These are phyloP conservation scores for Aspergillus chevalieri DNA, from an alignment of 2,329 filamentous ascomycete species.

Conservation along the genomic window DNA sequence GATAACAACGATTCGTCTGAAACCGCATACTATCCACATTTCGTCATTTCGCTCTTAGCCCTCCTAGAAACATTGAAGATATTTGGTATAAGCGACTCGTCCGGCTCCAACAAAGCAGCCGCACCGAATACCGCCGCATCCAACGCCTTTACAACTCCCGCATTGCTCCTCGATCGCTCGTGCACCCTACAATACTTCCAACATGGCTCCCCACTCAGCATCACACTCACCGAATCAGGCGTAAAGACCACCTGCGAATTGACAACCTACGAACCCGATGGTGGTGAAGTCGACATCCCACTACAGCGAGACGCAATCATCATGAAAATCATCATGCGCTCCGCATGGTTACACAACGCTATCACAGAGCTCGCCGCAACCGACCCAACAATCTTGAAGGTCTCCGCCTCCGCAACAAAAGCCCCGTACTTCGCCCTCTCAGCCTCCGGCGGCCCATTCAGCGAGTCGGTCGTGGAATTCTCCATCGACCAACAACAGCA, in stretches of 20 bases:
- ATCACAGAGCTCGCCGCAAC: slow-evolving; percentile 54
- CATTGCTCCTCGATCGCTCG: slow-evolving; percentile 75
- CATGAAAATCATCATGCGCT: slow-evolving; percentile 93
- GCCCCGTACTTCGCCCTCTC: slow-evolving; percentile 71
- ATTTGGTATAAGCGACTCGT: slow-evolving; percentile 68
- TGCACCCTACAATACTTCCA: slow-evolving; percentile 75
- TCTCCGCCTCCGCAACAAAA: slow-evolving; percentile 55
- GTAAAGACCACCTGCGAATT: slow-evolving; percentile 86
- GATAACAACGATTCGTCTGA: slow-evolving; percentile 36
- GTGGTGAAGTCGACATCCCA: slow-evolving; percentile 58
- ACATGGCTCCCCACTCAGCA: slow-evolving; percentile 70
- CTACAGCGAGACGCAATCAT: slow-evolving; percentile 72
- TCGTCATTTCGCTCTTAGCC: slow-evolving; percentile 80
- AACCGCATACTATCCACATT: slow-evolving; percentile 53
- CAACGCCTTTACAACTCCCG: slow-evolving; percentile 79
- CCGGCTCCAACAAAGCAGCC: slow-evolving; percentile 31
- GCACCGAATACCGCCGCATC: slow-evolving; percentile 37
- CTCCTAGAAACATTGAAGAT: slow-evolving; percentile 93
- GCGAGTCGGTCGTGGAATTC: slow-evolving; percentile 57
- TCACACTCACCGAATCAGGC: slow-evolving; percentile 78
- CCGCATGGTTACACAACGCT: slow-evolving; percentile 46
- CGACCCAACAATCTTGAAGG: slow-evolving; percentile 64
- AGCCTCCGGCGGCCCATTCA: slow-evolving; percentile 53
- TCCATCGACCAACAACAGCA: slow-evolving; percentile 37
- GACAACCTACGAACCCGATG: slow-evolving; percentile 76